phyloP scores from a whole-genome alignment of 352 stramenopile species.

The Globisporangium cystogenes region DNA sequence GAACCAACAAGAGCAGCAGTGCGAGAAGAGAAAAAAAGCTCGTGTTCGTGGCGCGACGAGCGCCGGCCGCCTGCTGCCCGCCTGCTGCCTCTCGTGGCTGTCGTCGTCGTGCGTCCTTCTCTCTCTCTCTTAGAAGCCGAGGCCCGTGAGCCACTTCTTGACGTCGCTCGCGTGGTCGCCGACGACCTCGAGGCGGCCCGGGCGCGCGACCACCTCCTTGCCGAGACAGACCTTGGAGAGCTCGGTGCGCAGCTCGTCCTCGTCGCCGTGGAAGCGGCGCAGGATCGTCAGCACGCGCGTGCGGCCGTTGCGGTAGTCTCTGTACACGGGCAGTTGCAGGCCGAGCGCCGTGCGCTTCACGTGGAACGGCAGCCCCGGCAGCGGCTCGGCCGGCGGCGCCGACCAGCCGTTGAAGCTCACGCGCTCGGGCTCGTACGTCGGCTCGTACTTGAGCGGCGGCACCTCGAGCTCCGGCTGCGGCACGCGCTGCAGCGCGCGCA shows the following conservation, averaged over 20 bases:
- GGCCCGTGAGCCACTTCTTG: constrained; percentile 80
- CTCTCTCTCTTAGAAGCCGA: constrained; percentile 62
- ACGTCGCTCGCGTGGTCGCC: constrained; percentile 65
- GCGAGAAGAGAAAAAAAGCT: no score
- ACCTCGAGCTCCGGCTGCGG: constrained; percentile 44
- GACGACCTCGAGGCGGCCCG: constrained; percentile 71
- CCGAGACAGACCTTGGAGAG: constrained; percentile 84
- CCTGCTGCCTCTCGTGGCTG: background rate
- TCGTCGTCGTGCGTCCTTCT: constrained; percentile 6
- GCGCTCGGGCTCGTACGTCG: constrained; percentile 71
- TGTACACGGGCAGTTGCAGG: constrained; percentile 82
- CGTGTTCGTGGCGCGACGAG: no score
- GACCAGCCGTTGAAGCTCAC: constrained; percentile 89
- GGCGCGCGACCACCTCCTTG: constrained; percentile 62
- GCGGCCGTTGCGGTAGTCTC: constrained; percentile 80
- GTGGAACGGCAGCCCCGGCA: constrained; percentile 61
- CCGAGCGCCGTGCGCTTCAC: constrained; percentile 80
- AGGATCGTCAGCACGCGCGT: constrained; percentile 85
- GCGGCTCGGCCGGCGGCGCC: constrained; percentile 54
- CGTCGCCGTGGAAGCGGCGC: constrained; percentile 74
- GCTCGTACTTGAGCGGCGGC: constrained; percentile 76
- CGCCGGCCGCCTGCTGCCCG: no score
- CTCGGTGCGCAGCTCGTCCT: constrained; percentile 66
- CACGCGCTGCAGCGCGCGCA: constrained; percentile 63
- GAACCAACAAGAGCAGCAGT: background rate